Base-by-base conservation (phyloP, 2,329 filamentous ascomycete species). In the Colletotrichum sp. region DNA sequence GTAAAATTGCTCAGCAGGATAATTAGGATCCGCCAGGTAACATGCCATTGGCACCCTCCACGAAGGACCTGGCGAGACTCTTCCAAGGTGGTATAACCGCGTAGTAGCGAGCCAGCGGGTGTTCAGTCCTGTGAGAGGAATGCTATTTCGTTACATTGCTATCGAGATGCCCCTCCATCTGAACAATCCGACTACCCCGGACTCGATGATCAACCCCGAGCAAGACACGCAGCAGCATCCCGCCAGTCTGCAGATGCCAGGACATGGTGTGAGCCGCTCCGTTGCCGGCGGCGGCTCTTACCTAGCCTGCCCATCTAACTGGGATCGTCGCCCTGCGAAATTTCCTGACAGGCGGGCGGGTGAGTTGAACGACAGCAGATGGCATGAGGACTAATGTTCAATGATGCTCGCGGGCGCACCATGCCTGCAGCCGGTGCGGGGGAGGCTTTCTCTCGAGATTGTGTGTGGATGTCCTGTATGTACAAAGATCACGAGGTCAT, bases 381-480 rank as follows among this genome's bases (percentile, higher is more conserved):
- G 52, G 34, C 69, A 69, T 28, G 12, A 69, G 52, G 18, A 52
- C 30, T 32, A 66, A 55, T 24, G 36, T 63, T 59, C 30, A n/a
- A 26, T 64, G 28, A 26, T 49, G 36, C 18, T 30, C 32, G 44
- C 24, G 8, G 30, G 36, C 36, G 69, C 52, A 66, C 44, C 62
- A 62, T 49, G 52, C 26, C 60, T 72, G 69, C 72, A 72, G 69
- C 65, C 72, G 36, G 52, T 75, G 72, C 72, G 72, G 72, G 72
- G 72, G 30, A 62, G 60, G 62, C 52, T 64, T 62, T 67, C 49
- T 49, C 36, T 49, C 16, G 10, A 26, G 24, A 21, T 39, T 16
- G 28, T 60, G 68, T 62, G 16, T 75, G 72, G 68, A 66, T 39
- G 69, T 9, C 44, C 68, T 52, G 36, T 28, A 67, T 28, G 30